phyloP scores from a whole-genome alignment of 768 basidiomycete genomes.

The Holtermannia corniformis region DNA sequence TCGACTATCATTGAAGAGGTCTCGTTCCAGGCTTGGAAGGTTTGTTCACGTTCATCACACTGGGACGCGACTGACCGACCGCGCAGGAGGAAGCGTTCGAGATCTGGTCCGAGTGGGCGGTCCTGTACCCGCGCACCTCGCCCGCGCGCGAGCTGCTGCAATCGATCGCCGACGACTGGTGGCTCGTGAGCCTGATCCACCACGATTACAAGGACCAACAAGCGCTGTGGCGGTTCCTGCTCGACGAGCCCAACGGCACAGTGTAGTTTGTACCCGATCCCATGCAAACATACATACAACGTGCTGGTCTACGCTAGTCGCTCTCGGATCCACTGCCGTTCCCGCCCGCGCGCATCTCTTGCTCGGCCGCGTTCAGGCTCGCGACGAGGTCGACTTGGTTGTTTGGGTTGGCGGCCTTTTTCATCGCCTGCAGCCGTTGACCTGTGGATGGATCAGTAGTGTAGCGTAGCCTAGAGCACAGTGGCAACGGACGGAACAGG shows the following conservation, averaged over 20 bases:
- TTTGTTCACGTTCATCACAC: conserved; percentile 39
- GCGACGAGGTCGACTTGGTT: conserved; percentile 32
- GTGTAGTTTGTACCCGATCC: neutral
- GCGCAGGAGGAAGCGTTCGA: conserved; percentile 86
- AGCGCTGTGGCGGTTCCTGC: conserved; percentile 77
- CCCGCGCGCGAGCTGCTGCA: conserved; percentile 65
- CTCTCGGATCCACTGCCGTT: conserved; percentile 14
- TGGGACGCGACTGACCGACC: neutral
- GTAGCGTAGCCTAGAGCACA: neutral
- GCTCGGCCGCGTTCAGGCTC: conserved; percentile 31
- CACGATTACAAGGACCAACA: conserved; percentile 77
- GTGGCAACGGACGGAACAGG: conserved; percentile 64
- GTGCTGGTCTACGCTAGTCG: conserved; percentile 16
- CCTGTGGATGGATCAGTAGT: conserved; percentile 13
- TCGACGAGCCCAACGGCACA: conserved; percentile 38
- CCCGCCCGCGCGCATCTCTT: conserved; percentile 24
- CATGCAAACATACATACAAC: conserved; percentile 4
- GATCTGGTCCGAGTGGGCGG: conserved; percentile 92
- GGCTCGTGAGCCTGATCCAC: conserved; percentile 86
- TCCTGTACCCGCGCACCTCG: conserved; percentile 68
- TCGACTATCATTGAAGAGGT: conserved; percentile 93
- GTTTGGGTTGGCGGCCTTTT: conserved; percentile 20
- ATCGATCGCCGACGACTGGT: conserved; percentile 58
- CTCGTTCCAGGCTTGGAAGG: conserved; percentile 96
- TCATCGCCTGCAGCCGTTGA: conserved; percentile 36